Conservation (phyloP, 1,284 basidiomycete species). For the Filobasidium uniguttulatum region DNA sequence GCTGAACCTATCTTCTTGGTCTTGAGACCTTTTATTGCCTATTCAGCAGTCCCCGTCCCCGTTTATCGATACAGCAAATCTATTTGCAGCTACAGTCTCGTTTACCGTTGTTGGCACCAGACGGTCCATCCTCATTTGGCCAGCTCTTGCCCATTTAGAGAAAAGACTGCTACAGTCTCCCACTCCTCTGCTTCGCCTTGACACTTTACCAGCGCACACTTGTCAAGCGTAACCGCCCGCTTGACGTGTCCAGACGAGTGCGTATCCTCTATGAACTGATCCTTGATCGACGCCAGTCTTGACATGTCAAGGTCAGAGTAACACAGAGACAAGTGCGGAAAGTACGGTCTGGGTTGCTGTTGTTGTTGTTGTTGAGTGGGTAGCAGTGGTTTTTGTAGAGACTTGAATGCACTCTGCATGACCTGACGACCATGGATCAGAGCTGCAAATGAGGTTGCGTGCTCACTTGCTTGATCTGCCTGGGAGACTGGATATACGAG, state of each 20-base stretch:
- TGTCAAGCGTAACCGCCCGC: neutral
- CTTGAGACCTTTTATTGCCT: too few relatives aligned
- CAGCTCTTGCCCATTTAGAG: too few relatives aligned
- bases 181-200: neutral
- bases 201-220: neutral
- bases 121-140: too few relatives aligned
- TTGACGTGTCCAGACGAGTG: neutral
- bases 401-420: neutral
- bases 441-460: neutral
- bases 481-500: neutral
- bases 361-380: neutral
- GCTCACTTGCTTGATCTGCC: too few relatives aligned
- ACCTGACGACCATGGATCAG: neutral
- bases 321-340: neutral
- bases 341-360: neutral
- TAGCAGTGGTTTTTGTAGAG: neutral
- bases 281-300: neutral
- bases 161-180: too few relatives aligned
- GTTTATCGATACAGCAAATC: too few relatives aligned
- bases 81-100: too few relatives aligned
- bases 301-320: neutral
- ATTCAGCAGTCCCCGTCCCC: too few relatives aligned
- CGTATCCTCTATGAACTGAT: neutral
- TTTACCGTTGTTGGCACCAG: too few relatives aligned
- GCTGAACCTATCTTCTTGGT: too few relatives aligned